Evolutionary conservation across 768 basidiomycete species (phyloP).

Genomic region (Tubosaeta sp.): DNA sequence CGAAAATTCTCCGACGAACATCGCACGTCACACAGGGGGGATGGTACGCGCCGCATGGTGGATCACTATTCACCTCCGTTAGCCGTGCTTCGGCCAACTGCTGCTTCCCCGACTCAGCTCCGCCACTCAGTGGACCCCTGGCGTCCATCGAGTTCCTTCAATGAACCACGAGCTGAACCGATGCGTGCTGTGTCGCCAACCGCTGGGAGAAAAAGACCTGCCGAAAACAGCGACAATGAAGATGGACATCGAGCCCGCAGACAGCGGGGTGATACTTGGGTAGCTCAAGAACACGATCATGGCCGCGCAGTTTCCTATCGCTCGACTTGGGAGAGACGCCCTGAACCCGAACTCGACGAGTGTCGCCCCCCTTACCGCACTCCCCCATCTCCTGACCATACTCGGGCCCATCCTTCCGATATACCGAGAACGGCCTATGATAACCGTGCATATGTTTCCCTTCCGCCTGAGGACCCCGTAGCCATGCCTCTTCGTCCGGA

Average conservation of each 20-base stretch:
- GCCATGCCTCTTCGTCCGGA: slow-evolving; percentile 4
- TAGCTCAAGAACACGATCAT: slow-evolving; percentile 7
- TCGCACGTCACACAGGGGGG: slow-evolving; percentile 3
- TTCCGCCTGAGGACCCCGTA: background rate
- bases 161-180: slow-evolving; percentile 15
- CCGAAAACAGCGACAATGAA: slow-evolving; percentile 21
- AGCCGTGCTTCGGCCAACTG: background rate
- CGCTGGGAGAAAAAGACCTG: slow-evolving; percentile 18
- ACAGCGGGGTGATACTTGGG: slow-evolving; percentile 20
- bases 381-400: slow-evolving; percentile 7
- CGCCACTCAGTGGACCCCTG: slow-evolving; percentile 1
- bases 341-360: slow-evolving; percentile 13
- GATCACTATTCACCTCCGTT: slow-evolving; percentile 13
- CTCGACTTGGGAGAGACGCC: slow-evolving; percentile 8
- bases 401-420: slow-evolving; percentile 6
- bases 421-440: slow-evolving; percentile 6
- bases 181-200: slow-evolving; percentile 14
- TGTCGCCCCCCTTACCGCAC: slow-evolving; percentile 5
- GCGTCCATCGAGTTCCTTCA: slow-evolving; percentile 4
- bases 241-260: slow-evolving; percentile 19
- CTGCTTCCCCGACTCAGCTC: slow-evolving; percentile 4
- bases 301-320: slow-evolving; percentile 6
- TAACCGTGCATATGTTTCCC: background rate
- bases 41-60: background rate
- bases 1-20: slow-evolving; percentile 8